Base-by-base conservation (phyloP, 2,329 filamentous ascomycete species). In the Colletotrichum siamense region DNA sequence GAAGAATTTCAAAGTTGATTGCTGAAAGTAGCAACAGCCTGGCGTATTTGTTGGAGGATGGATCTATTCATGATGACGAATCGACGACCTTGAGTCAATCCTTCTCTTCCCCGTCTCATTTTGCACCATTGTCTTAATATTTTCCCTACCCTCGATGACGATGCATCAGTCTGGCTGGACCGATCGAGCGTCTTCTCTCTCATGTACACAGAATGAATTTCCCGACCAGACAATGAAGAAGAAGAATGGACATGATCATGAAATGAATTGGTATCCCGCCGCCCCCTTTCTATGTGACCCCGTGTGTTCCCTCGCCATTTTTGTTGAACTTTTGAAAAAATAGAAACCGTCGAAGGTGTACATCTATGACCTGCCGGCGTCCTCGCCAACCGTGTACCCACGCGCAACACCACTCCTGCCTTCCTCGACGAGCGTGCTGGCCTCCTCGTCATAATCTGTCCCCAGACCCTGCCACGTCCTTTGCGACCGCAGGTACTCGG, bases 381-480 rank as follows among this genome's bases (percentile, higher is more conserved):
- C 88, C 24, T 92, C 91, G 9, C 94, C 95, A 69, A 97, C 94
- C 0, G 89, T 92, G 86, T 99, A 99, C 0, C 96, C 97, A 81
- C 95, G 92, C 39, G 97, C 97, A 73, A 99, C 92, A 18, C 97
- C 97, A 79, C 93, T 94, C 78, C 95, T 91, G 2, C 97, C 93
- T 85, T 98, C 93, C 82, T 98, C 95, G 73, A 99, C 91, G 22
- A 91, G 83, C 2, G 94, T 93, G 72, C 94, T 87, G n/a, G 87
- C 86, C 69, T 91, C 89, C 16, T 87, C 87, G 85, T 90, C 88
- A 80, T 96, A 98, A 83, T 99, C 97, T 77, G 92, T 98, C 0
- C 97, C 97, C 28, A 99, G 86, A 0, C 97, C 97, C 81, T 94
- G 94, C 97, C 97, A 99, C 6, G 95, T 98, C 73, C 97, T 88